These are phyloP conservation scores for Claviceps sp. DNA, from an alignment of 2,329 filamentous ascomycete species.

Conservation along the genomic window DNA sequence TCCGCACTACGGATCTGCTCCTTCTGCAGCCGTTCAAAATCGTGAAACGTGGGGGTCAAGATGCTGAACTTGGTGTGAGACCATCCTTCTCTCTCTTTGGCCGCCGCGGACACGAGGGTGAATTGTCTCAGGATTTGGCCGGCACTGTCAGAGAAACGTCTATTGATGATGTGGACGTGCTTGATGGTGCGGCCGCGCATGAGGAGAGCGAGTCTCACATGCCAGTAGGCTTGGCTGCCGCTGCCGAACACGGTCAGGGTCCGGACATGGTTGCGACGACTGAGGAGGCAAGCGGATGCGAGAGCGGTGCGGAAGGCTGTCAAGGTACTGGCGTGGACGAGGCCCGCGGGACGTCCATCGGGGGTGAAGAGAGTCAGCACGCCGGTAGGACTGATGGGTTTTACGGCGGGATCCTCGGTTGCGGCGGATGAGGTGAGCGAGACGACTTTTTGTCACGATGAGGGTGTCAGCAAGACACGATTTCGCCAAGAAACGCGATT, in stretches of 20 bases:
- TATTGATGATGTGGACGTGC: slow-evolving; percentile 72
- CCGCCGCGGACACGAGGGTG: slow-evolving; percentile 25
- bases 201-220: slow-evolving; percentile 70
- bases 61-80: slow-evolving; percentile 51
- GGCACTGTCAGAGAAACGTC: slow-evolving; percentile 48
- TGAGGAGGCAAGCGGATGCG: slow-evolving; percentile 52
- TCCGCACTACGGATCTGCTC: slow-evolving; percentile 60
- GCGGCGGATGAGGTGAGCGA: slow-evolving; percentile 38
- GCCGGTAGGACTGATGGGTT: slow-evolving; percentile 41
- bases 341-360: slow-evolving; percentile 47
- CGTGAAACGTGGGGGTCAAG: slow-evolving; percentile 57
- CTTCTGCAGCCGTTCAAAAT: slow-evolving; percentile 51
- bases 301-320: slow-evolving; percentile 74
- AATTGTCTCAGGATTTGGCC: slow-evolving; percentile 36
- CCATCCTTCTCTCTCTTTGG: slow-evolving; percentile 49
- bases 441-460: slow-evolving; percentile 34
- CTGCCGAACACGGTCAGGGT: slow-evolving; percentile 76
- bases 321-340: slow-evolving; percentile 60
- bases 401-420: slow-evolving; percentile 14
- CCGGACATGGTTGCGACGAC: slow-evolving; percentile 53
- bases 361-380: slow-evolving; percentile 56
- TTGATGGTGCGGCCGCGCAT: slow-evolving; percentile 58
- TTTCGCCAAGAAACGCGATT: background rate
- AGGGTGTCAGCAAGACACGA: background rate
- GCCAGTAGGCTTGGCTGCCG: slow-evolving; percentile 89